Base-by-base conservation (phyloP, 805 yeast genomes). In the Jamesozyma piceae region DNA sequence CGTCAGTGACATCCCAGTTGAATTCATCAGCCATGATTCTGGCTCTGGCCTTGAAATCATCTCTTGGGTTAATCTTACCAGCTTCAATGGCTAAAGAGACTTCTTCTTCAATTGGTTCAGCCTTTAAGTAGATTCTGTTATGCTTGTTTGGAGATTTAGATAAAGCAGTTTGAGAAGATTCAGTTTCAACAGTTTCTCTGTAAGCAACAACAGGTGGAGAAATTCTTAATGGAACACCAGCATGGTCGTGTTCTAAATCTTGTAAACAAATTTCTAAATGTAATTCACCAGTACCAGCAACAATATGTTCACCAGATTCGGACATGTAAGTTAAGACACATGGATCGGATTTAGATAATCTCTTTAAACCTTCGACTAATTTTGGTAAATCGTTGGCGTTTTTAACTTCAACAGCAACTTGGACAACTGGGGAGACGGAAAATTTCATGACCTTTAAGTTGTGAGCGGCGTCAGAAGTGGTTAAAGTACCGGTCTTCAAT, bases 121-220 rank as follows among this genome's bases (percentile, higher is more conserved):
- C 97, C 78, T 83, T 88, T 67, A 90, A 80, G 83, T 87, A 90
- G 70, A 90, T 80, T 85, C 98, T 90, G 95, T 90, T 90, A 77
- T 90, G 98, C 87, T 90, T 90, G 94, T 90, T 90, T 75, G 97
- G 97, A 70, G 98, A 90, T 80, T 90, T 90, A 58, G 98, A 89
- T 67, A 90, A 79, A 64, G 98, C 97, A 67, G 77, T 78, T 81
- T 88, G 92, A 65, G 92, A 80, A 49, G 97, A 90, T 75, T 84
- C 94, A 66, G 74, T 80, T 65, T 79, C 82, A 69, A 89, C 96
- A 53, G 97, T 90, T 80, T 90, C 98, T 82, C 96, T 86, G 90
- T 90, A 90, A 63, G 97, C 72, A 64, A 90, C 98, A 61, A 90
- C 95, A 58, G 98, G 97, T 65, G 95, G 95, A 53, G 97, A 88